A percentile compares a stretch with the other conserved stretches of the same genome.
Conservation (phyloP, 805 yeast species). For the Pichia thaimueangensis region DNA sequence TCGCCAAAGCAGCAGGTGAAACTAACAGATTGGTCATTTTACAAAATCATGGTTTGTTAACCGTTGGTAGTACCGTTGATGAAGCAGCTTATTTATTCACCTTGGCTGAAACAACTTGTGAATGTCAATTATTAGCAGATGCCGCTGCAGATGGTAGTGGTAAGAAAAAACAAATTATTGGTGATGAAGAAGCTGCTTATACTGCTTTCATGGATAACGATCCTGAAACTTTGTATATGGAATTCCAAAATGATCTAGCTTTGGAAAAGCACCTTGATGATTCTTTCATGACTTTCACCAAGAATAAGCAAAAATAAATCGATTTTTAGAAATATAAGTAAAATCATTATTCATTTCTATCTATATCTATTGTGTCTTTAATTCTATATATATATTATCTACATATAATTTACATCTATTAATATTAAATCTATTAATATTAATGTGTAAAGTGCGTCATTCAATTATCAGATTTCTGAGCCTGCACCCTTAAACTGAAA, state of each 20-base stretch:
- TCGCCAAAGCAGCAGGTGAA: constrained; percentile 57
- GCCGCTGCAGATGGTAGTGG: constrained; percentile 37
- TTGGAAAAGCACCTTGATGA: constrained; percentile 34
- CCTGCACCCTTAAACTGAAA: no score
- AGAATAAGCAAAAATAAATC: constrained; percentile 5
- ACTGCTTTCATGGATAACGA: constrained; percentile 56
- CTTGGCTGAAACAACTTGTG: constrained; percentile 57
- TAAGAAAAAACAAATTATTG: constrained; percentile 36
- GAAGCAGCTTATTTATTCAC: constrained; percentile 67
- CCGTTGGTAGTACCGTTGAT: constrained; percentile 65
- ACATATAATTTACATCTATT: no score
- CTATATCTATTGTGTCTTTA: no score
- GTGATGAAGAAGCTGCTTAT: constrained; percentile 61
- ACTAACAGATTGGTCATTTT: constrained; percentile 49
- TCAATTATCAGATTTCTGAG: no score
- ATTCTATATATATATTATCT: no score
- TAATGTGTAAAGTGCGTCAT: no score
- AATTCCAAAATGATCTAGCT: constrained; percentile 66
- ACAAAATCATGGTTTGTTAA: constrained; percentile 68
- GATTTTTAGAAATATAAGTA: neutral
- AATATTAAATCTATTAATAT: no score
- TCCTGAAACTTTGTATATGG: constrained; percentile 62
- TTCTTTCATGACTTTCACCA: constrained; percentile 24
- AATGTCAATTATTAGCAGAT: constrained; percentile 60
- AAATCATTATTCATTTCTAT: no score